Conservation (phyloP, 805 yeast species). For the Zygosaccharomyces gambellarensis region DNA sequence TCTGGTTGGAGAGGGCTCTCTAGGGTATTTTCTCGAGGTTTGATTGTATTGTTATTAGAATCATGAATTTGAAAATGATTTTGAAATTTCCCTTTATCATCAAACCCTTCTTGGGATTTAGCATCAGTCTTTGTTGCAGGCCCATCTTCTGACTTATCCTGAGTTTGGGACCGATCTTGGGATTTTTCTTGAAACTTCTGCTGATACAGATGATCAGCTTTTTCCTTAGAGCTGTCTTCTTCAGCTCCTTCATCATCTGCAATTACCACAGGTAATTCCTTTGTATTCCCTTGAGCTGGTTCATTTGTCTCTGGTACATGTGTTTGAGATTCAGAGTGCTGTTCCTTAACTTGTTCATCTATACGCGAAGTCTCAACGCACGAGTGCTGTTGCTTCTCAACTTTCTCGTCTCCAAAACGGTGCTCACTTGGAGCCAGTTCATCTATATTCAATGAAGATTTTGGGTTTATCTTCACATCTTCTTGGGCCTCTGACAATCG, state of each 20-base stretch:
- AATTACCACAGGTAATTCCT: background rate
- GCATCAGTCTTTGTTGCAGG: background rate
- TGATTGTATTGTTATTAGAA: background rate
- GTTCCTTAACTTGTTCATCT: background rate
- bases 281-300: background rate
- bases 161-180: background rate
- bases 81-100: background rate
- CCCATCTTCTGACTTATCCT: background rate
- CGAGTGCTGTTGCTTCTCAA: background rate
- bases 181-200: background rate
- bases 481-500: background rate
- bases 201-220: background rate
- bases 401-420: too few species aligned
- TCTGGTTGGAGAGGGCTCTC: background rate
- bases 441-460: background rate
- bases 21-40: background rate
- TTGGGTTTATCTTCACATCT: too few species aligned
- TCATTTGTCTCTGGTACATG: background rate
- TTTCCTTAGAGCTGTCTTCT: background rate
- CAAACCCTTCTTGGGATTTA: background rate
- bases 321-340: background rate
- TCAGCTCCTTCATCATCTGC: background rate
- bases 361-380: background rate
- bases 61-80: background rate
- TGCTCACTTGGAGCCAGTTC: background rate